Evolutionary conservation across 164 flowering plant species (phyloP).

Genomic region (Echeveria elegans): DNA sequence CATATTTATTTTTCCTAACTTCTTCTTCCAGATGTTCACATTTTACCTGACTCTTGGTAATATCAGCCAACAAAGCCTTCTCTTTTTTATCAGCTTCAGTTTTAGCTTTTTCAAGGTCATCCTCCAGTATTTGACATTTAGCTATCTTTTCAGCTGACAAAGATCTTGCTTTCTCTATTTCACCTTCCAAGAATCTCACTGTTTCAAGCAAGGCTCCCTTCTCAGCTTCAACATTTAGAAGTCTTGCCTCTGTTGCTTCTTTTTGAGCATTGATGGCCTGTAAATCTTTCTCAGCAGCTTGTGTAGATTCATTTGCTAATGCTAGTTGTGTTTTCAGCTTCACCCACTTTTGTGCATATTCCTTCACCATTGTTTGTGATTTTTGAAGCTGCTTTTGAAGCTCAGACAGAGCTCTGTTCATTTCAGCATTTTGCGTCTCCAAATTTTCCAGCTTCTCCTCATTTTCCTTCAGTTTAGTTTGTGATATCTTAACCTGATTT

Average conservation of each 20-base stretch:
- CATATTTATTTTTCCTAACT: constrained; percentile 14
- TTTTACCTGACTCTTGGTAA: not conserved
- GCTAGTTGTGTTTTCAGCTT: constrained; percentile 24
- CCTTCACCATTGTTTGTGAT: constrained; percentile 16
- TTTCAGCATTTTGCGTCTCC: constrained; percentile 15
- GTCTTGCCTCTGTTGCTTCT: constrained; percentile 18
- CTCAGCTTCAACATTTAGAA: constrained; percentile 16
- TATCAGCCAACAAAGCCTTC: constrained; percentile 14
- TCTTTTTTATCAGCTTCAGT: not conserved
- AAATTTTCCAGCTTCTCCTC: constrained; percentile 20
- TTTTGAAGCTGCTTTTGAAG: constrained; percentile 18
- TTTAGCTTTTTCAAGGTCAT: constrained; percentile 8
- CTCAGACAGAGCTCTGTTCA: constrained; percentile 18
- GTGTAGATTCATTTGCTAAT: constrained; percentile 14
- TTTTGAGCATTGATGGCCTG: constrained; percentile 12
- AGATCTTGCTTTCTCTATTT: constrained; percentile 18
- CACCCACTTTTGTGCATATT: constrained; percentile 15
- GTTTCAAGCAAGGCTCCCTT: constrained; percentile 12
- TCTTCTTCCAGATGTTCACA: constrained; percentile 24
- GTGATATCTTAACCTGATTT: constrained; percentile 8
- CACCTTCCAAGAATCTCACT: constrained; percentile 19
- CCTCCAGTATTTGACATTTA: constrained; percentile 15
- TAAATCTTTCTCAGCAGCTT: constrained; percentile 12
- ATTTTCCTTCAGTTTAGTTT: constrained; percentile 11
- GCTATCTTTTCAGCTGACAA: constrained; percentile 6